Evolutionary conservation across 2,329 filamentous ascomycete genomes (phyloP).

Genomic region (Rhinocladiella mackenziei): DNA sequence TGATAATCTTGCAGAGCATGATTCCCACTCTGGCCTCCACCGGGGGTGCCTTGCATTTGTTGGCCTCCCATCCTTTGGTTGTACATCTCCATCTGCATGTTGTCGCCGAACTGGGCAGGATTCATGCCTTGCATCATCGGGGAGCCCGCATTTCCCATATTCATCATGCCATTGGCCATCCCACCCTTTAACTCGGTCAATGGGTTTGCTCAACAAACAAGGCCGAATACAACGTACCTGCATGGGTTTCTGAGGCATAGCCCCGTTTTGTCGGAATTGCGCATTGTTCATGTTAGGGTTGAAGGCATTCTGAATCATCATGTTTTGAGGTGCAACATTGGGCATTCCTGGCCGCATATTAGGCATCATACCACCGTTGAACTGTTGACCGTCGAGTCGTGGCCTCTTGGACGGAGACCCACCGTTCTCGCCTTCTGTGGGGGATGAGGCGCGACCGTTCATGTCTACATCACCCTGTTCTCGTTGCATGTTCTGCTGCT

Average conservation of each 20-base stretch:
- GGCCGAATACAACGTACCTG: conserved; percentile 76
- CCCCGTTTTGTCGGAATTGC: conserved; percentile 40
- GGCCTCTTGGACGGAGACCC: conserved; percentile 89
- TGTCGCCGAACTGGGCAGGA: conserved; percentile 47
- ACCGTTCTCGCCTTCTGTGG: conserved; percentile 77
- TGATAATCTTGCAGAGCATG: conserved; percentile 67
- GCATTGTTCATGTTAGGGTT: conserved; percentile 68
- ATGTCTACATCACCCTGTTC: conserved; percentile 84
- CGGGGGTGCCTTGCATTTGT: conserved; percentile 40
- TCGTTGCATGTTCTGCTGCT: conserved; percentile 70
- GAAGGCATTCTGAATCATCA: conserved; percentile 62
- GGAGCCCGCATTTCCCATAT: conserved; percentile 67
- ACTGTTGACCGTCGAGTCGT: conserved; percentile 67
- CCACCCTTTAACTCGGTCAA: conserved; percentile 67
- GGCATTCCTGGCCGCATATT: conserved; percentile 72
- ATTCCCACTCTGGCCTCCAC: conserved; percentile 48
- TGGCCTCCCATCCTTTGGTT: conserved; percentile 34
- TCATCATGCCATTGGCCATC: conserved; percentile 68
- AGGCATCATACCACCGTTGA: conserved; percentile 73
- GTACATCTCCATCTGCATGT: conserved; percentile 38
- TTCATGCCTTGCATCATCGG: conserved; percentile 74
- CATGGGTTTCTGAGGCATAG: conserved; percentile 66
- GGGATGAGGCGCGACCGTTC: conserved; percentile 76
- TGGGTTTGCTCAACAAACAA: conserved; percentile 68
- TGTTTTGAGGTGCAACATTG: conserved; percentile 33